A percentile compares a stretch with the other conserved stretches of the same genome.
phyloP scores from a whole-genome alignment of 768 basidiomycete species.

The Mycena galopus region DNA sequence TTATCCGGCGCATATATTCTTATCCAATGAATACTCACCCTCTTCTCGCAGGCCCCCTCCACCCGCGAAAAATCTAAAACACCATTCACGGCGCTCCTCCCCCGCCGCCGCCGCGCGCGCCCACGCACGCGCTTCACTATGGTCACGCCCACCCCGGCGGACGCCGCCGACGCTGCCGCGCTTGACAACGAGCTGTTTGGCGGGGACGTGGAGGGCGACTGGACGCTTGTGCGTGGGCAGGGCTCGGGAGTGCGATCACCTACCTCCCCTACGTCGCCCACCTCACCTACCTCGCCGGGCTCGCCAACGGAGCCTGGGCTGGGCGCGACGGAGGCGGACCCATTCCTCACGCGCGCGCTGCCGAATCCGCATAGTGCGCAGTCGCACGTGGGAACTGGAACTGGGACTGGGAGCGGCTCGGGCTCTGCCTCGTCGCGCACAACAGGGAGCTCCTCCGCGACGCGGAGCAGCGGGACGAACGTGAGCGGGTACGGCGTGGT shows the following conservation, averaged over 20 bases:
- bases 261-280: not conserved
- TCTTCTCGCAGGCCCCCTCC: not conserved
- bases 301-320: constrained; percentile 4
- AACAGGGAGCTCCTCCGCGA: constrained; percentile 3
- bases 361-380: constrained; percentile 25
- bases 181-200: not conserved
- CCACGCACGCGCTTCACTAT: constrained; percentile 35
- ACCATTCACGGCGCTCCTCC: constrained; percentile 29
- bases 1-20: not conserved
- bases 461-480: constrained; percentile 31
- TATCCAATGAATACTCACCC: not conserved
- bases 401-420: not conserved
- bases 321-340: constrained; percentile 32
- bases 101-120: constrained; percentile 16
- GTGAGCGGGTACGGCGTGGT: constrained; percentile 34
- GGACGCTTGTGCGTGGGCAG: constrained; percentile 13
- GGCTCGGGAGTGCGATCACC: not conserved
- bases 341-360: constrained; percentile 24
- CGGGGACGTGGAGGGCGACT: constrained; percentile 28
- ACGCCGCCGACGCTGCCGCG: not conserved
- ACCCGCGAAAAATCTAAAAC: constrained; percentile 6
- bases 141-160: constrained; percentile 21
- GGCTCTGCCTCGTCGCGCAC: constrained; percentile 25
- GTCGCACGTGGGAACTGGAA: not conserved
- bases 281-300: not conserved